Evolutionary conservation across 257 asterid genomes (phyloP), one percentile per base, ranked within the genome.

Genomic region (Salvia splendens): DNA sequence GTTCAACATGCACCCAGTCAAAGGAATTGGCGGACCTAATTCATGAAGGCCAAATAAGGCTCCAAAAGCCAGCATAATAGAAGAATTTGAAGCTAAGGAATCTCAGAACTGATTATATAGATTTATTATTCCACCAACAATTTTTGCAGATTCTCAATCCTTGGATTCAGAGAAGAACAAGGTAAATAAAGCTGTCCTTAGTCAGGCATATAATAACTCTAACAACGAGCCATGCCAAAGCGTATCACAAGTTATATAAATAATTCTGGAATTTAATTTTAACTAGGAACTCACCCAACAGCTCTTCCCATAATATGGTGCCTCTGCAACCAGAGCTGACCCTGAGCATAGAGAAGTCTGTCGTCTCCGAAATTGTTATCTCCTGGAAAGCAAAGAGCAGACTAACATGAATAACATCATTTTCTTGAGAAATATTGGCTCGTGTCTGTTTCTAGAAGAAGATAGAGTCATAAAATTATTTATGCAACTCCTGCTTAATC

Each of bases 281-380:
- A 64, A 65, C n/a, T 20, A 47, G 67, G 61, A 78, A 79, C 91
- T 91, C 74, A 94, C 99, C 99, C 99, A 48, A 94, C 96, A 66
- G 98, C 99, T 86, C 99, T 85, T 70, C 99, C 99, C 99, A 94
- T 89, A 61, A 94, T 91, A 73, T 94, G 98, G 59, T 91, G 93
- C 75, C 95, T 83, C 41, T 91, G 85, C 68, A 94, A 81, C 99
- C 99, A 94, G 46, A 80, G 96, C 78, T 94, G 99, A 62, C 99
- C 99, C 0, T 88, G 89, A 66, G 99, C 99, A 70, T 94, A 94
- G 46, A 94, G 86, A 81, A 85, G 96, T 78, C 98, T 84, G 85
- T 94, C 99, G 72, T 94, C 99, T 65, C 94, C 96, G 71, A 79
- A 82, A 76, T 94, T 94, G 71, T 89, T 94, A 75, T 94, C 99